Evolutionary conservation across 805 yeast genomes (phyloP), one percentile per base, ranked within the genome.

Genomic region (Brettanomyces naardenensis): DNA sequence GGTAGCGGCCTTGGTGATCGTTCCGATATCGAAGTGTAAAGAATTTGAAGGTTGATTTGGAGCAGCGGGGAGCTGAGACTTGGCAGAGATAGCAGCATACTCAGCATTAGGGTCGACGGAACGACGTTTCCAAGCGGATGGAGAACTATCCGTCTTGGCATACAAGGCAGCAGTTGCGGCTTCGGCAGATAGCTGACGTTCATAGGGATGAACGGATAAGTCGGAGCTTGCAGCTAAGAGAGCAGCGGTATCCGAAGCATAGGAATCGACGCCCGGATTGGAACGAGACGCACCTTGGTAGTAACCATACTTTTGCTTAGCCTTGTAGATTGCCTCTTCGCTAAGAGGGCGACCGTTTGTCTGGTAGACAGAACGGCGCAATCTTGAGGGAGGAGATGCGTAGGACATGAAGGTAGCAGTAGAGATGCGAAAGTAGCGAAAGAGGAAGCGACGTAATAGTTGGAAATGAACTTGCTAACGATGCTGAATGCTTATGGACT

Each of bases 231-330:
- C 73, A 2, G 92, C 94, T 44, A 81, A 64, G 38, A 80, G 62
- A 1, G 92, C 92, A 35, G 94, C 90, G 5, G 82, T 74, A 53
- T 79, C 87, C 13, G 85, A 72, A 21, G 88, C 85, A 30, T 73
- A 68, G 41, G 78, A 69, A 43, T 73, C 69, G 22, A 80, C 82
- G n/a, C 90, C 89, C 5, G 77, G 60, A 9, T 68, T 60, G 3
- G 66, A 66, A 36, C 59, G 64, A 19, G 19, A 6, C 15, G 69
- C 74, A 46, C 69, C 63, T 33, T 66, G 62, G 60, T 65, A 80
- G 27, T 75, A 66, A 21, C 89, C 89, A 48, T 78, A 80, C 50
- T 74, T 80, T 53, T 80, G 60, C 48, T 78, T 79, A 39, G 86
- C 89, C 48, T 74, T 79, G 61, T 82, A 83, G 39, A 79, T 60